phyloP scores from a whole-genome alignment of 1,284 basidiomycete species.

The Pyrrhoderma lamaoense region DNA sequence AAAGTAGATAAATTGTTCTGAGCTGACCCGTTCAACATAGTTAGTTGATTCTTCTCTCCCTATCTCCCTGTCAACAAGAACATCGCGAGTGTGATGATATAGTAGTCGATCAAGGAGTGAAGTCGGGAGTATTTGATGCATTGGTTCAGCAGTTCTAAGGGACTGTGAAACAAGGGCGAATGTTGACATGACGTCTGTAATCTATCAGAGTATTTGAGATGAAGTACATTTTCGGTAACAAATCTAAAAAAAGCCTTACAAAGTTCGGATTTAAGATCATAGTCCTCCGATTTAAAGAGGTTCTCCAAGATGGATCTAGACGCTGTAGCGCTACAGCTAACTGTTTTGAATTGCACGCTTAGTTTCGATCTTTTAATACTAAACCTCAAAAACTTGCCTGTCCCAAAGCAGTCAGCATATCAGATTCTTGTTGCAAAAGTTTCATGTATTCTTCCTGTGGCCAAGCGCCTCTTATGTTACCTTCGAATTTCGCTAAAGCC shows the following conservation, averaged over 20 bases:
- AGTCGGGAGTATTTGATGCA: constrained; percentile 38
- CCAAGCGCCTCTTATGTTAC: constrained; percentile 45
- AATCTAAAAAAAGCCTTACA: constrained; percentile 25
- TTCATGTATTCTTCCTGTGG: constrained; percentile 39
- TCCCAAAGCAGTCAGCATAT: constrained; percentile 36
- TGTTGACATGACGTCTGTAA: constrained; percentile 38
- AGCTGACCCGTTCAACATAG: constrained; percentile 27
- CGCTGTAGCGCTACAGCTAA: constrained; percentile 35
- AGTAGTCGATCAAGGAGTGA: constrained; percentile 38
- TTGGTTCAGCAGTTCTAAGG: constrained; percentile 38
- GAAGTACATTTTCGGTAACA: neutral
- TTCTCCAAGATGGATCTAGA: constrained; percentile 33
- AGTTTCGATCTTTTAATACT: neutral
- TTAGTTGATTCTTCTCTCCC: constrained; percentile 17
- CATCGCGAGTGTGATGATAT: constrained; percentile 30
- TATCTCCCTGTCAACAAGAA: constrained; percentile 16
- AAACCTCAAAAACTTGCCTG: constrained; percentile 27
- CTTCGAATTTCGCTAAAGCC: constrained; percentile 38
- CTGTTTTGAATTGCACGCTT: constrained; percentile 23
- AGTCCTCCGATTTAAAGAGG: constrained; percentile 34
- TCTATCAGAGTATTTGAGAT: constrained; percentile 24
- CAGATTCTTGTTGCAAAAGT: constrained; percentile 34
- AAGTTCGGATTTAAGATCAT: constrained; percentile 43
- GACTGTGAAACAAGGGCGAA: constrained; percentile 41
- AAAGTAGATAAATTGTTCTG: constrained; percentile 40